Evolutionary conservation across 768 basidiomycete species (phyloP).

Genomic region (Pisolithus microcarpus): DNA sequence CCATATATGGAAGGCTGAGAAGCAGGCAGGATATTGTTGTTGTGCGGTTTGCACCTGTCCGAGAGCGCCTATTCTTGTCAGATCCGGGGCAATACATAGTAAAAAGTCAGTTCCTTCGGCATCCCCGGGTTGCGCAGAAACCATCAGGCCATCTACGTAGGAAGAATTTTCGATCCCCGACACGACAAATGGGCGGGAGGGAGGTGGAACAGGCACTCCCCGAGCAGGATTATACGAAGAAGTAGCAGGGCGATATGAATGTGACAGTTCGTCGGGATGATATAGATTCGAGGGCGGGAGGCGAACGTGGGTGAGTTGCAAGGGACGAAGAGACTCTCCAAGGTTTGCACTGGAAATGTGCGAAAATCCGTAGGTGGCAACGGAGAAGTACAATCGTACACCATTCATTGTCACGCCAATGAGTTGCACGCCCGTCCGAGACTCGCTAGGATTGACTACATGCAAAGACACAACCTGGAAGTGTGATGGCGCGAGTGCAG

Average conservation of each 20-base stretch:
- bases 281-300: conserved; percentile 69
- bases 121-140: conserved; percentile 71
- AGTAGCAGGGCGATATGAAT: conserved; percentile 40
- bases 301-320: conserved; percentile 74
- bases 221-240: conserved; percentile 44
- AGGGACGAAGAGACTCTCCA: conserved; percentile 27
- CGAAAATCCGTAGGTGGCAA: conserved; percentile 43
- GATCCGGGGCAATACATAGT: conserved; percentile 68
- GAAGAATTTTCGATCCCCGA: conserved; percentile 55
- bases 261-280: conserved; percentile 66
- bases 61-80: conserved; percentile 62
- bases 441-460: conserved; percentile 58
- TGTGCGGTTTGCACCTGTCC: conserved; percentile 51
- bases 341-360: conserved; percentile 31
- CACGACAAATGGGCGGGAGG: conserved; percentile 52
- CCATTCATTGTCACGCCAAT: conserved; percentile 79
- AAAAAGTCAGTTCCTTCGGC: conserved; percentile 68
- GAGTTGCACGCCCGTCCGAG: conserved; percentile 64
- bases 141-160: conserved; percentile 58
- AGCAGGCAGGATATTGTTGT: conserved; percentile 28
- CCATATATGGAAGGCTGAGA: conserved; percentile 35
- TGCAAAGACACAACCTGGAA: conserved; percentile 71
- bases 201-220: conserved; percentile 34
- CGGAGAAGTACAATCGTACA: conserved; percentile 76
- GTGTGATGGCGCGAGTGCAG: conserved; percentile 58